phyloP scores from a whole-genome alignment of 1,139 yeast genomes.

The Suhomyces ambrosiae region DNA sequence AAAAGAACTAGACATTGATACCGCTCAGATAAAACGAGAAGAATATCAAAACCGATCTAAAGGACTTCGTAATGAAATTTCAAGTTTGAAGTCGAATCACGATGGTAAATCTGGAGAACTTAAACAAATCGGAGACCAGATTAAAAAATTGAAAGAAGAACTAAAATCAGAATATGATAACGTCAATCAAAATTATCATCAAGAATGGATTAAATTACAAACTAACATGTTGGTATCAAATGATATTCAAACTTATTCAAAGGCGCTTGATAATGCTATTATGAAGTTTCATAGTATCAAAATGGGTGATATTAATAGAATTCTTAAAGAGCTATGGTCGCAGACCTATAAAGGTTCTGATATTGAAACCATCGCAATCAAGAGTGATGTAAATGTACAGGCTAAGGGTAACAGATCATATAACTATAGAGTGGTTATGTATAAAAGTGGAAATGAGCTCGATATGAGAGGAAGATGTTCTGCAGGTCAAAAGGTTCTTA shows the following conservation, averaged over 20 bases:
- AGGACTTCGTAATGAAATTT: constrained; percentile 54
- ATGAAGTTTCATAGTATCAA: constrained; percentile 90
- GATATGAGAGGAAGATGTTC: constrained; percentile 99
- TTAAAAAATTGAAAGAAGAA: constrained; percentile 56
- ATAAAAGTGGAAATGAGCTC: constrained; percentile 84
- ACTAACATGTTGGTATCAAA: constrained; percentile 79
- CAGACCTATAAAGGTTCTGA: constrained; percentile 94
- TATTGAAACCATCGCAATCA: constrained; percentile 85
- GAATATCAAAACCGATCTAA: constrained; percentile 64
- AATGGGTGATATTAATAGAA: constrained; percentile 90
- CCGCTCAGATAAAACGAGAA: constrained; percentile 67
- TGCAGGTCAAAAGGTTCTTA: constrained; percentile 96
- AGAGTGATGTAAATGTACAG: constrained; percentile 70
- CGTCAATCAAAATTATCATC: constrained; percentile 62
- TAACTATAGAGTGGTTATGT: constrained; percentile 94
- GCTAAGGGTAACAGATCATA: constrained; percentile 70
- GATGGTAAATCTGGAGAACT: constrained; percentile 86
- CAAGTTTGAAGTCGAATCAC: constrained; percentile 63
- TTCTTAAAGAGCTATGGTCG: constrained; percentile 90
- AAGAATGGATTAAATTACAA: constrained; percentile 76
- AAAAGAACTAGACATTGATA: constrained; percentile 43
- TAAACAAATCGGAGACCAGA: constrained; percentile 78
- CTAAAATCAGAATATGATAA: constrained; percentile 70
- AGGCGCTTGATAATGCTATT: constrained; percentile 88
- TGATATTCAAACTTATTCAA: constrained; percentile 79